phyloP scores from a whole-genome alignment of 2,329 filamentous ascomycete genomes.

The Emydomyces testavorans region DNA sequence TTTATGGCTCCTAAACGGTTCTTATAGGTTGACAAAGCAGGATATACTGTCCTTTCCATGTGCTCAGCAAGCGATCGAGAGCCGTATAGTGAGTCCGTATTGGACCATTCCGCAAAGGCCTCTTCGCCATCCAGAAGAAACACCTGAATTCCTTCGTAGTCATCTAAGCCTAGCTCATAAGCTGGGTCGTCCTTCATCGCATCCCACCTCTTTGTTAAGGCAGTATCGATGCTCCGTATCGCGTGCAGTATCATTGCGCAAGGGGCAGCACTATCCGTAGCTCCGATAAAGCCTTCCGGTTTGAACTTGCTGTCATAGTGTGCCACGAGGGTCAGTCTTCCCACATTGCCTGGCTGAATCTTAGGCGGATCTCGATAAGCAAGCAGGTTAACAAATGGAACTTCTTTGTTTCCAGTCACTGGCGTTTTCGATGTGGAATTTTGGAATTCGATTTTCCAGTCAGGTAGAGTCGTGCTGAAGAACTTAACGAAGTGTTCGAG shows the following conservation, averaged over 20 bases:
- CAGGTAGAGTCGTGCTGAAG: constrained; percentile 61
- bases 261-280: constrained; percentile 83
- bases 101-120: constrained; percentile 71
- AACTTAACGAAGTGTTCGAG: constrained; percentile 76
- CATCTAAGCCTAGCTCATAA: constrained; percentile 47
- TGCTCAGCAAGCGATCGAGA: constrained; percentile 66
- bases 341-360: constrained; percentile 60
- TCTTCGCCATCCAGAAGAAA: constrained; percentile 89
- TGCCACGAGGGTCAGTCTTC: constrained; percentile 73
- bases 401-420: constrained; percentile 53
- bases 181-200: constrained; percentile 47
- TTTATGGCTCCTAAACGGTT: constrained; percentile 68
- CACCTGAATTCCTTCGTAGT: constrained; percentile 75
- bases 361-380: constrained; percentile 81
- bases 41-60: constrained; percentile 64
- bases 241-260: constrained; percentile 89
- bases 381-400: constrained; percentile 82
- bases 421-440: constrained; percentile 84
- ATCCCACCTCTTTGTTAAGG: constrained; percentile 71
- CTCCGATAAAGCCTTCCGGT: constrained; percentile 81
- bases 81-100: constrained; percentile 76
- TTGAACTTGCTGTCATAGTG: constrained; percentile 82
- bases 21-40: constrained; percentile 60
- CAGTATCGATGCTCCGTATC: constrained; percentile 65
- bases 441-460: constrained; percentile 72